Evolutionary conservation across 495 filamentous ascomycete species (phyloP).

Genomic region (Trichoderma gamsii): DNA sequence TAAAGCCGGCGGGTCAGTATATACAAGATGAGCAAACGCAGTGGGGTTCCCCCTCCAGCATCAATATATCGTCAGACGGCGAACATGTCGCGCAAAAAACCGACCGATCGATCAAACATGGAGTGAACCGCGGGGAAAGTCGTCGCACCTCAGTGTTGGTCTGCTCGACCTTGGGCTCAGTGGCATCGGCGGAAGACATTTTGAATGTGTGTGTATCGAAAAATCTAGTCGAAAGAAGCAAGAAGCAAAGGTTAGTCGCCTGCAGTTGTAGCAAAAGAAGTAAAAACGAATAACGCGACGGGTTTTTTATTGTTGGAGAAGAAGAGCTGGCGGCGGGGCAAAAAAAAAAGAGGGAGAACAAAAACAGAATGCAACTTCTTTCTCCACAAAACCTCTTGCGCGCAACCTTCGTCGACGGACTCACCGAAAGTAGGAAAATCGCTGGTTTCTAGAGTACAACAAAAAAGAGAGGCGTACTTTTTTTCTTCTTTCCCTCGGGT

Average conservation of each 20-base stretch:
- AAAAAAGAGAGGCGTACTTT: not conserved
- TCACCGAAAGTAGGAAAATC: slow-evolving; percentile 1
- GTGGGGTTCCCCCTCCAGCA: not conserved
- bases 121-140: not conserved
- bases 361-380: too few relatives aligned
- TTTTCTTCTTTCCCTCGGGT: not conserved
- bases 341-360: too few relatives aligned
- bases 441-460: not conserved
- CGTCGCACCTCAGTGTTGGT: slow-evolving; percentile 27
- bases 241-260: not conserved
- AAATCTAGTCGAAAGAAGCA: not conserved
- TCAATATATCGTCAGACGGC: not conserved
- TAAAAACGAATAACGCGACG: not conserved
- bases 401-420: not conserved
- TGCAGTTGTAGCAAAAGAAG: not conserved
- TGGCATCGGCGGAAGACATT: slow-evolving; percentile 20
- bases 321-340: too few relatives aligned
- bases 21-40: not conserved
- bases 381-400: not conserved
- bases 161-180: slow-evolving; percentile 33
- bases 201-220: not conserved
- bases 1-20: not conserved
- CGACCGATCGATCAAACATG: not conserved
- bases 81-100: not conserved
- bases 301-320: not conserved